Evolutionary conservation across 352 stramenopile genomes (phyloP), one percentile per base, ranked within the genome.

Genomic region (Phytophthora uliginosa): DNA sequence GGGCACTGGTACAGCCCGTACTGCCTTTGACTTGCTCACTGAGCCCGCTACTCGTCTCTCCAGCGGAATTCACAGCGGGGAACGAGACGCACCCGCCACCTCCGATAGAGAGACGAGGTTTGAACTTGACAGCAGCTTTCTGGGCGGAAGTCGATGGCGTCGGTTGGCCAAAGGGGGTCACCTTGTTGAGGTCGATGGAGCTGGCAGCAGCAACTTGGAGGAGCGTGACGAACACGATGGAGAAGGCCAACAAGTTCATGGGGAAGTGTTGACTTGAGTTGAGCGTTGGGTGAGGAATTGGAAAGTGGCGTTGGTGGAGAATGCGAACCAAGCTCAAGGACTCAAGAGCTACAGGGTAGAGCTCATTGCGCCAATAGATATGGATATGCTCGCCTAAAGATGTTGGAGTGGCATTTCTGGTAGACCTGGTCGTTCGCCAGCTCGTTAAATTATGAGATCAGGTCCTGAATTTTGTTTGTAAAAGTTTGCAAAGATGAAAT

Each of bases 101-200:
- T 15, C 31, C 18, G 18, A 72, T 72, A 2, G 36, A 42, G 17
- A 72, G 57, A 40, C 45, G 48, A 20, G 65, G 57, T 45, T 72
- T 72, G 57, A 72, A 72, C 26, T 58, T 62, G 31, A 71, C 42
- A 2, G 56, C 64, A 38, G 51, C 56, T 36, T 51, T 59, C 33
- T 71, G 15, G 2, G 64, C 47, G 34, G 47, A 31, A 7, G 54
- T 66, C 10, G 48, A 47, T 7, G 64, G 47, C 20, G 47, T 55
- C 4, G 55, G 64, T 5, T 71, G 64, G 15, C 48, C 13, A 13
- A 71, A 48, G 15, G 64, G 64, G 10, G 15, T 10, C 12, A 71
- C 64, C 20, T 66, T 71, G 24, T 59, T 51, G 12, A 47, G 8
- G 17, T 71, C 64, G 48, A 71, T 66, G 18, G 48, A 66, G 15